Conservation (phyloP, 345 rosid genomes). For the Ceriops zippeliana region DNA sequence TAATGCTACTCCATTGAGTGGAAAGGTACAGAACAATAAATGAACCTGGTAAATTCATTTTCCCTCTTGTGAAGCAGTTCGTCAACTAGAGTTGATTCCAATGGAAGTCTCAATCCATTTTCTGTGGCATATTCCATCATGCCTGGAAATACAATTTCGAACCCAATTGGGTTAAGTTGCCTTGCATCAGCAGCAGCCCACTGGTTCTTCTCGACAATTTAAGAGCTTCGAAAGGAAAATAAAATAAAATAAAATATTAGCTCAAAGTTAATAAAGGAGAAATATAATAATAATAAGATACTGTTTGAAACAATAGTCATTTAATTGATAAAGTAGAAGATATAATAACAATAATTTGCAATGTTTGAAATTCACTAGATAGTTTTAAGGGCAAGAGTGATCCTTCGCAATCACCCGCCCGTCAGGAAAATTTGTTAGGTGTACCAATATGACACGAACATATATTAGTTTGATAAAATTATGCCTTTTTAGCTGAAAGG, state of each 20-base stretch:
- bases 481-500: too few species aligned
- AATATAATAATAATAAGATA: neutral
- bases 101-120: conserved; percentile 7
- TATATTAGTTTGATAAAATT: too few species aligned
- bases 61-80: conserved; percentile 1
- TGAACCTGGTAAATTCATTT: neutral
- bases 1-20: neutral
- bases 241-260: neutral
- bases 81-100: neutral
- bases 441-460: too few species aligned
- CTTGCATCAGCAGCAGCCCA: conserved; percentile 1
- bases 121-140: conserved; percentile 5
- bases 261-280: neutral
- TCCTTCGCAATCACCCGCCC: too few species aligned
- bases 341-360: neutral
- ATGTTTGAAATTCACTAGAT: neutral
- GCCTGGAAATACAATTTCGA: conserved; percentile 13
- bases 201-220: neutral
- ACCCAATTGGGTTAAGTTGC: conserved; percentile 2
- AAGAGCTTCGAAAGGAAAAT: neutral
- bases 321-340: too few species aligned
- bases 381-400: too few species aligned
- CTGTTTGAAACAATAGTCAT: too few species aligned
- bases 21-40: neutral
- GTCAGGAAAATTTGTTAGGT: too few species aligned